A percentile compares a stretch with the other conserved stretches of the same genome.
Evolutionary conservation across 306 rosid species (phyloP).

Genomic region (Rosa persica): DNA sequence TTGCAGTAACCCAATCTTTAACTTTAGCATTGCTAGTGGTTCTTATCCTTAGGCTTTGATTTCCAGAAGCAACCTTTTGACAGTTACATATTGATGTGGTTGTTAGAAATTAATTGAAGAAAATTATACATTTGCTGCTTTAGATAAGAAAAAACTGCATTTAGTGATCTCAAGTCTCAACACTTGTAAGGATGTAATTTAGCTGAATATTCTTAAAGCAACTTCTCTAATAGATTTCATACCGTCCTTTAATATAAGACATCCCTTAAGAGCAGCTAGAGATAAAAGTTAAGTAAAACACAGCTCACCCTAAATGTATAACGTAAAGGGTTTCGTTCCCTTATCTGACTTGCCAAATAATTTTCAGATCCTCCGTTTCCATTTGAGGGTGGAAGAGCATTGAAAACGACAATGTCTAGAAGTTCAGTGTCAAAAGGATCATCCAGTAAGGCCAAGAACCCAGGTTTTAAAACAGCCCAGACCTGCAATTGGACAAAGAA

Average conservation of each 20-base stretch:
- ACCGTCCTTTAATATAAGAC: neutral
- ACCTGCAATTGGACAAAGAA: conserved; percentile 32
- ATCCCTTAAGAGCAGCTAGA: neutral
- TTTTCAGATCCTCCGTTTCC: conserved; percentile 24
- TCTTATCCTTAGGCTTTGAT: conserved; percentile 36
- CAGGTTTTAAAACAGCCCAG: conserved; percentile 57
- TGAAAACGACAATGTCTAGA: conserved; percentile 42
- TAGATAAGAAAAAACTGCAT: neutral
- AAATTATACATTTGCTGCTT: neutral
- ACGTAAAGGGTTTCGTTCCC: conserved; percentile 41
- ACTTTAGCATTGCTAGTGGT: conserved; percentile 44
- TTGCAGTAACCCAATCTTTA: conserved; percentile 39
- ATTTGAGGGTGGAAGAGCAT: conserved; percentile 28
- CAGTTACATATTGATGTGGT: conserved; percentile 4
- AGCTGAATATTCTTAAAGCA: neutral
- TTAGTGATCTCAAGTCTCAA: neutral
- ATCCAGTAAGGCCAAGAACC: conserved; percentile 49
- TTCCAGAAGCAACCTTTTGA: conserved; percentile 41
- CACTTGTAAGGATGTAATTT: neutral
- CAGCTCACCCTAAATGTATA: conserved; percentile 37
- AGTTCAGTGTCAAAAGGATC: conserved; percentile 45
- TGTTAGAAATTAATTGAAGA: neutral
- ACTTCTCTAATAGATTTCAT: neutral
- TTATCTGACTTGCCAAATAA: conserved; percentile 39
- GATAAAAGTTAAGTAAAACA: neutral